Base-by-base conservation (phyloP, 495 filamentous ascomycete genomes). In the Penicillium arizonense region DNA sequence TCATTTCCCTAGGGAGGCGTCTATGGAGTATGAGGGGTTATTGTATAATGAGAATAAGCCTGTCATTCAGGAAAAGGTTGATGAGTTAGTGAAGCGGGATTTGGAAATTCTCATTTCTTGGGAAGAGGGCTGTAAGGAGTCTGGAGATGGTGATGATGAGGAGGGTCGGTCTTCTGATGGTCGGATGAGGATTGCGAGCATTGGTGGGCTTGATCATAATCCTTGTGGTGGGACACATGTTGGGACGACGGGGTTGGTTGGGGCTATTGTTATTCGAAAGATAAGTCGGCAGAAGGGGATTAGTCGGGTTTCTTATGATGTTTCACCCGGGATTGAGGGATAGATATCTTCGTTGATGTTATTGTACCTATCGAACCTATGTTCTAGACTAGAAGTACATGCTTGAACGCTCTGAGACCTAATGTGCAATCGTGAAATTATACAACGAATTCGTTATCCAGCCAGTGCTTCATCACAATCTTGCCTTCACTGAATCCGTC, bases 401-500 rank as follows among this genome's bases (percentile, higher is more conserved):
- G 30, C 30, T 26, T 11, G 5, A 20, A 42, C 18, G 48, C 48
- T 50, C 10, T 12, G 21, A 41, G 23, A 23, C 3, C 18, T 5
- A 10, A 18, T 36, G 33, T 18, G 12, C 5, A 28, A 40, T 3
- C 2, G n/a, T 10, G 33, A 20, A 20, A 48, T 79, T 58, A 92
- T 32, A 88, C 61, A 50, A 80, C 71, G 70, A 98, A 97, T 53
- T 83, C 84, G 40, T 85, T 78, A 28, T 85, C 77, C 4, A 89
- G 66, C 89, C 89, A 98, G 71, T 98, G 93, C 57, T 77, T 76
- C 41, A 93, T 71, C 28, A 96, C 91, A 24, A 88, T 66, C 62
- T 79, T 81, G 3, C 93, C 94, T 70, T 97, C 92, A 4, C 75
- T 72, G 57, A 88, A 94, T 7, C 63, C 73, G 49, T 74, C 63